A percentile compares a stretch with the other conserved stretches of the same genome.
Evolutionary conservation across 768 basidiomycete species (phyloP).

Genomic region (Rhizopogon vesiculosus): DNA sequence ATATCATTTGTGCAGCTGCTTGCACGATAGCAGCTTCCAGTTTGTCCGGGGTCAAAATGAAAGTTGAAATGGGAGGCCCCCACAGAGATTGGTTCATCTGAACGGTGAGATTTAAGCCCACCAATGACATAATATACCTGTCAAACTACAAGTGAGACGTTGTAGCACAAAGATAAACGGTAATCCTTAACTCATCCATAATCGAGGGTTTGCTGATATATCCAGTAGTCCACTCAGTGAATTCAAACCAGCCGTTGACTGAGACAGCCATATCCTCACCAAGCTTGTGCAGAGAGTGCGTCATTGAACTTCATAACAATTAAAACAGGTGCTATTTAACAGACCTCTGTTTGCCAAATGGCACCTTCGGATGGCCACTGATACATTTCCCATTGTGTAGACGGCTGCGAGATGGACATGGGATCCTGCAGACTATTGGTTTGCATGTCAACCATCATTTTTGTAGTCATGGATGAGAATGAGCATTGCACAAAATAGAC

Average conservation of each 20-base stretch:
- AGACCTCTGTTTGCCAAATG: not conserved
- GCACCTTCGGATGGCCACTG: not conserved
- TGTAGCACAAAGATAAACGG: not conserved
- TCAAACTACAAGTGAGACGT: not conserved
- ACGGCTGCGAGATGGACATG: not conserved
- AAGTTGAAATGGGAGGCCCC: not conserved
- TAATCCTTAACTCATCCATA: not conserved
- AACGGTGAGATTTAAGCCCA: not conserved
- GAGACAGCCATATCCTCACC: not conserved
- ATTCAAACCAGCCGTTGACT: not conserved
- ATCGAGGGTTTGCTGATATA: not conserved
- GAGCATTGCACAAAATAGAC: not conserved
- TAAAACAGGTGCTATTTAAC: not conserved
- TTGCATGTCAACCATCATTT: not conserved
- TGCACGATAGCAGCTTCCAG: not conserved
- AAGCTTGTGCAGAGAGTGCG: not conserved
- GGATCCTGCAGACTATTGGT: not conserved
- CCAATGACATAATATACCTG: constrained; percentile 1
- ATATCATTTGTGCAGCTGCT: not conserved
- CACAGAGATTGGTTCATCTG: not conserved
- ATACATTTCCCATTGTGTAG: not conserved
- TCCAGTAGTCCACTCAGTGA: too few relatives aligned
- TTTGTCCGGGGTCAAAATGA: not conserved
- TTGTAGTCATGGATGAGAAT: not conserved
- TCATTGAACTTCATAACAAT: not conserved